Conservation (phyloP, 305 asterid species). For the Solanum hybrid region DNA sequence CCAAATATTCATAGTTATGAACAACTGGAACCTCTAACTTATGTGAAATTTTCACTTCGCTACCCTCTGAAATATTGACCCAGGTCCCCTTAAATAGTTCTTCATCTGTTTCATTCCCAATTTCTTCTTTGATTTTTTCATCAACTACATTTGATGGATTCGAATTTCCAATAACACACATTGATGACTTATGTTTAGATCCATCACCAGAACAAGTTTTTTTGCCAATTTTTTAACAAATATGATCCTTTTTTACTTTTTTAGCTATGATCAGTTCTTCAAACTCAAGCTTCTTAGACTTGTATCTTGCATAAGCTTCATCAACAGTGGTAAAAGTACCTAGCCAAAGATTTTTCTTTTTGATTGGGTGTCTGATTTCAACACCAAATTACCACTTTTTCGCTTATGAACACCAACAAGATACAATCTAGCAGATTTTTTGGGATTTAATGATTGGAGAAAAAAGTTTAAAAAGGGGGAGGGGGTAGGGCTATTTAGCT, state of each 20-base stretch:
- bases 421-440: constrained; percentile 25
- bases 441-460: neutral
- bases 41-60: constrained; percentile 7
- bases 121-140: neutral
- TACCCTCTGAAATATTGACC: neutral
- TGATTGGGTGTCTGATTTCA: constrained; percentile 7
- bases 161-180: neutral
- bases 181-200: neutral
- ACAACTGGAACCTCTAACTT: constrained; percentile 17
- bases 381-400: constrained; percentile 92
- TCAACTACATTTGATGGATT: neutral
- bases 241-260: no score
- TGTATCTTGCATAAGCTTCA: no score
- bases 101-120: neutral
- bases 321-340: no score
- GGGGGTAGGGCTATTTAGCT: no score
- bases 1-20: constrained; percentile 23
- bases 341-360: no score
- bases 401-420: constrained; percentile 49
- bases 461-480: no score
- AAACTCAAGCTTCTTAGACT: no score
- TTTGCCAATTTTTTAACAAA: neutral
- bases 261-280: no score
- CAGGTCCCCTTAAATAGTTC: neutral
- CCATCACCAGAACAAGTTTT: neutral